These are phyloP conservation scores for Pyricularia grisea DNA, from an alignment of 2,329 filamentous ascomycete genomes.

Conservation along the genomic window DNA sequence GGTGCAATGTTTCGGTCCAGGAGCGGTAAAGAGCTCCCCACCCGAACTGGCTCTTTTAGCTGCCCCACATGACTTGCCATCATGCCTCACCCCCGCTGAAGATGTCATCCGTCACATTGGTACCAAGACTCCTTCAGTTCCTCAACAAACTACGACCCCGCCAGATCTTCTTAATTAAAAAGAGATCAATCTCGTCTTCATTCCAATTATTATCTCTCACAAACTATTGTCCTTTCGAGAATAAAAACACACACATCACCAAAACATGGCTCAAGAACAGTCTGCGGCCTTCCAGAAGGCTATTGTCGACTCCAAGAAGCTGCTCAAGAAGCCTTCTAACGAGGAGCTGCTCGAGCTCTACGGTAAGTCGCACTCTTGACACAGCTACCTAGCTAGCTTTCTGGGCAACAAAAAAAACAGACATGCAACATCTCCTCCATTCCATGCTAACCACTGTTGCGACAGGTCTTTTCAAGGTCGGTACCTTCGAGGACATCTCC, in stretches of 20 bases:
- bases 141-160: background rate
- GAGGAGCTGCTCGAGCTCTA: constrained; percentile 57
- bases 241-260: background rate
- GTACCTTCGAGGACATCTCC: constrained; percentile 44
- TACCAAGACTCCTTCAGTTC: background rate
- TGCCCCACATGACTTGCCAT: background rate
- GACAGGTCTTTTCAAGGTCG: constrained; percentile 50
- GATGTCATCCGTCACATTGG: background rate
- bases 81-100: background rate
- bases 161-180: background rate
- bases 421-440: background rate
- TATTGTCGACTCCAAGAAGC: constrained; percentile 55
- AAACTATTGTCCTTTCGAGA: background rate
- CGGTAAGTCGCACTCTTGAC: constrained; percentile 30
- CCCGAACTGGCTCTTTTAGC: background rate
- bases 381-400: background rate
- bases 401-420: no score
- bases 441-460: background rate
- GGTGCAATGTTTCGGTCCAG: background rate
- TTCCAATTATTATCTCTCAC: background rate
- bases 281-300: constrained; percentile 45
- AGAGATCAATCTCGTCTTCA: background rate
- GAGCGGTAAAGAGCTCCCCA: background rate
- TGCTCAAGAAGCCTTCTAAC: constrained; percentile 53
- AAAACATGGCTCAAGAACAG: constrained; percentile 30